Percentiles rank a stretch among this genome's conserved stretches.
phyloP scores from a whole-genome alignment of 2,329 filamentous ascomycete genomes.

The Kalmusia sp. region DNA sequence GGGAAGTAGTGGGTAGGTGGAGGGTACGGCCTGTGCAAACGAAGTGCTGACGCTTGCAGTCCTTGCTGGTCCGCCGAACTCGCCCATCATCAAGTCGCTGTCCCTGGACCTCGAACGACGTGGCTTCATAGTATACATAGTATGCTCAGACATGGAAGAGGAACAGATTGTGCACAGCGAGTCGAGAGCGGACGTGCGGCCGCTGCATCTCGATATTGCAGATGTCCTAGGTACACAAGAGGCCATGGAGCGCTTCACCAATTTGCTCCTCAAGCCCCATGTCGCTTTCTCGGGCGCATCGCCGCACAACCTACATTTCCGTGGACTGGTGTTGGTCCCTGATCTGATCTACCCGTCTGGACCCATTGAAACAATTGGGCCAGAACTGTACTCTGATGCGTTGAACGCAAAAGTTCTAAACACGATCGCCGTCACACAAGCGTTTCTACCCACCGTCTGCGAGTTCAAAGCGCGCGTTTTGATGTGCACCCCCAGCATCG shows the following conservation, averaged over 20 bases:
- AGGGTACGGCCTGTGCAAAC: background rate
- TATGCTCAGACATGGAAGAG: slow-evolving; percentile 84
- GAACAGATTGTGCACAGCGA: slow-evolving; percentile 79
- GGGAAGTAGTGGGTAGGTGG: slow-evolving; percentile 72
- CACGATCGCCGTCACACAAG: slow-evolving; percentile 86
- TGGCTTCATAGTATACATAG: slow-evolving; percentile 92
- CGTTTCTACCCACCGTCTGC: slow-evolving; percentile 70
- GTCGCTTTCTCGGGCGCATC: slow-evolving; percentile 77
- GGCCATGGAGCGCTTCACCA: slow-evolving; percentile 74
- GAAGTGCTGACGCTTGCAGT: slow-evolving; percentile 59
- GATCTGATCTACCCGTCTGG: slow-evolving; percentile 79
- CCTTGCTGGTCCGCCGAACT: slow-evolving; percentile 84
- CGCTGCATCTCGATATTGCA: slow-evolving; percentile 82
- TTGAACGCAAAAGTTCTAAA: slow-evolving; percentile 92
- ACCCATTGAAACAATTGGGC: slow-evolving; percentile 83
- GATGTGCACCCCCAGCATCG: slow-evolving; percentile 80
- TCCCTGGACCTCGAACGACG: slow-evolving; percentile 86
- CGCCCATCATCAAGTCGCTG: slow-evolving; percentile 83
- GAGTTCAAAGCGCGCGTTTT: slow-evolving; percentile 71
- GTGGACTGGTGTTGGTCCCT: slow-evolving; percentile 83
- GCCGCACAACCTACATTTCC: slow-evolving; percentile 77
- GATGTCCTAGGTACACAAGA: slow-evolving; percentile 73
- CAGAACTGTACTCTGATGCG: slow-evolving; percentile 84
- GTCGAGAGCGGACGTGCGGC: slow-evolving; percentile 79
- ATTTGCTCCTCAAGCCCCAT: slow-evolving; percentile 76